Base-by-base conservation (phyloP, 495 filamentous ascomycete species). In the Hypoxylon intermedium region DNA sequence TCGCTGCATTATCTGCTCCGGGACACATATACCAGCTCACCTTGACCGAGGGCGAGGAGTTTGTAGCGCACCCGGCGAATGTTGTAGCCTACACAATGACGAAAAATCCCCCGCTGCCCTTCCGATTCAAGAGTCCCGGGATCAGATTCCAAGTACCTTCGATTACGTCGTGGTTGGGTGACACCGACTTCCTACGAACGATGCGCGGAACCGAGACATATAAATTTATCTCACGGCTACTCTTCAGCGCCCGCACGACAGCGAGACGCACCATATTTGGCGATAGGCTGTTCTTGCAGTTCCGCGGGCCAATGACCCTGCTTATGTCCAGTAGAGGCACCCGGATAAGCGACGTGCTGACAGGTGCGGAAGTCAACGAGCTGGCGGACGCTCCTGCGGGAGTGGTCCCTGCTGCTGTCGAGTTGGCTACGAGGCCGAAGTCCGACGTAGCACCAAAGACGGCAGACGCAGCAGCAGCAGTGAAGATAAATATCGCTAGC, bases 231-330 rank as follows among this genome's bases (percentile, higher is more conserved):
- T 81, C 84, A 47, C 76, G 75, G 9, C 57, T 85, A 16, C 62
- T 89, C 26, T 92, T 86, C 70, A 80, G 68, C 28, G 51, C 95
- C 13, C 82, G 90, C 28, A 93, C 90, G 1, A 88, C 89, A 73
- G 79, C 84, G 24, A 81, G 93, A 50, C 79, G 88, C 67, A 87
- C 87, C 2, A 89, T 98, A n/a, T 96, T 90, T 91, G 94, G 94
- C 23, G 94, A 98, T 72, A 77, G 93, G 60, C 78, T 97, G 11
- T 98, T 98, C 68, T 76, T 98, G 18, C 87, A 89, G 64, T 97
- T 98, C 66, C 81, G 87, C 19, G 94, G 94, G 0, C 94, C 94
- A 16, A 84, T 82, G 2, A 96, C 87, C 3, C 80, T 98, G 28
- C 78, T 98, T 18, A 74, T 98, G 65, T 94, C 96, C 65, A 92